These are phyloP conservation scores for Echeveria elegans DNA, from an alignment of 164 flowering plant species.

Conservation along the genomic window DNA sequence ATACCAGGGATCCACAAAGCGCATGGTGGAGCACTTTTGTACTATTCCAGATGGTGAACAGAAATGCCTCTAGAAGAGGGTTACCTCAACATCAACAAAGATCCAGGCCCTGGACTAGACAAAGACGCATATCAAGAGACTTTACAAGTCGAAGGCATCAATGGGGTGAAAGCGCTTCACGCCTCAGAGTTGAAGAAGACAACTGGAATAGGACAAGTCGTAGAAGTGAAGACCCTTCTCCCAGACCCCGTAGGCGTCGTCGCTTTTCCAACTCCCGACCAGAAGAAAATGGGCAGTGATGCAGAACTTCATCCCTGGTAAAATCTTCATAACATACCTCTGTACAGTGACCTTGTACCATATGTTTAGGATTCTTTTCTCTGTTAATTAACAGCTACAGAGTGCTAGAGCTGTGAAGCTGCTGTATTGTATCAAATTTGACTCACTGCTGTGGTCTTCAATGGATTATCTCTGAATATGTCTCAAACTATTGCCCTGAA, in stretches of 20 bases:
- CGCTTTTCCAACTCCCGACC: constrained; percentile 53
- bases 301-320: neutral
- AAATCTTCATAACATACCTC: neutral
- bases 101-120: constrained; percentile 49
- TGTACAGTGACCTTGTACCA: neutral
- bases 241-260: constrained; percentile 46
- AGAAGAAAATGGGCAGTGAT: constrained; percentile 33
- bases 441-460: neutral
- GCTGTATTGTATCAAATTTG: neutral
- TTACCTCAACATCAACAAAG: constrained; percentile 35
- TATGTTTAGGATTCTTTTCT: neutral
- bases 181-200: constrained; percentile 47
- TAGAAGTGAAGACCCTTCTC: constrained; percentile 38
- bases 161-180: constrained; percentile 44
- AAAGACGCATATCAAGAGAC: constrained; percentile 39
- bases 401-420: neutral
- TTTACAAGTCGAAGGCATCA: neutral
- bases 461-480: neutral
- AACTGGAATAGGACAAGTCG: constrained; percentile 27
- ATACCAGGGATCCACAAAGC: neutral
- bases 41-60: neutral
- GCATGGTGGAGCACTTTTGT: constrained; percentile 4
- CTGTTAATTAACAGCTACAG: neutral
- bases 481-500: neutral
- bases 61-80: constrained; percentile 3